These are phyloP conservation scores for Mycocentrospora acerina DNA, from an alignment of 2,329 filamentous ascomycete species.

Conservation along the genomic window DNA sequence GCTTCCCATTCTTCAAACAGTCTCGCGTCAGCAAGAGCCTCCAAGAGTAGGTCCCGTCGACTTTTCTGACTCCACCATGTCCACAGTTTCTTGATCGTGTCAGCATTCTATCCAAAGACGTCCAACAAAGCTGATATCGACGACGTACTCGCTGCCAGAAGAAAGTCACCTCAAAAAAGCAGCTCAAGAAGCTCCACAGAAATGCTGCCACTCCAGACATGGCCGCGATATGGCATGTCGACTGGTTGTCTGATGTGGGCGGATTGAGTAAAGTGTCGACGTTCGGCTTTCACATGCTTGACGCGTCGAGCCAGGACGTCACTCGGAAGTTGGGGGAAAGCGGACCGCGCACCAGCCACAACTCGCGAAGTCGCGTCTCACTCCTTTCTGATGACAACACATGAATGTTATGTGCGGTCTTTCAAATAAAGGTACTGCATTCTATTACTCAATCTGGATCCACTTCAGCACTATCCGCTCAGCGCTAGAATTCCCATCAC, in stretches of 20 bases:
- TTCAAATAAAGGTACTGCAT: no score
- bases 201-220: conserved; percentile 20
- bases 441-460: no score
- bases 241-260: conserved; percentile 27
- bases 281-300: conserved; percentile 20
- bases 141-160: conserved; percentile 45
- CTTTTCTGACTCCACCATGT: conserved; percentile 68
- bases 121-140: neutral
- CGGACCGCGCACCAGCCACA: conserved; percentile 1
- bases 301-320: conserved; percentile 6
- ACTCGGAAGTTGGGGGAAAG: conserved; percentile 5
- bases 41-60: conserved; percentile 65
- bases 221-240: conserved; percentile 19
- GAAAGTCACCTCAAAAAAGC: conserved; percentile 41
- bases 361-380: neutral
- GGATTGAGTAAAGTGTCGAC: conserved; percentile 1
- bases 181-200: conserved; percentile 32
- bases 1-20: conserved; percentile 85
- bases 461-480: no score
- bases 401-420: neutral
- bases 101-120: conserved; percentile 9
- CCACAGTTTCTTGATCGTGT: conserved; percentile 61
- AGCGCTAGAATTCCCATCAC: no score
- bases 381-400: neutral
- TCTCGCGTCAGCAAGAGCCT: conserved; percentile 65